Evolutionary conservation across 1,284 basidiomycete species (phyloP).

Genomic region (Sporisorium graminicola): DNA sequence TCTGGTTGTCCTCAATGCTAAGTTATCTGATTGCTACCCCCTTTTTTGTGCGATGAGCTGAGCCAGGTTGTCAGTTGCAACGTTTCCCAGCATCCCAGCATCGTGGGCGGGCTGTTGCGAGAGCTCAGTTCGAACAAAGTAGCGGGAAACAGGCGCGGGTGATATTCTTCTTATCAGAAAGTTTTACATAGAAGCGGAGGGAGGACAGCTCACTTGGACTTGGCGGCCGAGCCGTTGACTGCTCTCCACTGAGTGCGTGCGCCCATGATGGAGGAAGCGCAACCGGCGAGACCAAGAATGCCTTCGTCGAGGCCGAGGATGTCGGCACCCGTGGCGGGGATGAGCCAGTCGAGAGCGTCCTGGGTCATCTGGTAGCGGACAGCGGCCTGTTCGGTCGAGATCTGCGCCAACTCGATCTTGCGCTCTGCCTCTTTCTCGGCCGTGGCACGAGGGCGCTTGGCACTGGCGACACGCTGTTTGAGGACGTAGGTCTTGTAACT

Average conservation of each 20-base stretch:
- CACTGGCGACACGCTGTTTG: slow-evolving; percentile 54
- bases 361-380: slow-evolving; percentile 83
- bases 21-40: not conserved
- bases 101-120: too few species aligned
- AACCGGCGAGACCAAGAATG: slow-evolving; percentile 66
- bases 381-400: slow-evolving; percentile 77
- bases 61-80: too few species aligned
- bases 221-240: slow-evolving; percentile 64
- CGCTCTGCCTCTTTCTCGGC: slow-evolving; percentile 78
- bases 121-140: too few species aligned
- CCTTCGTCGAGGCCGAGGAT: slow-evolving; percentile 88
- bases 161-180: too few species aligned
- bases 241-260: slow-evolving; percentile 67
- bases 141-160: too few species aligned
- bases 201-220: slow-evolving; percentile 37
- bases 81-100: too few species aligned
- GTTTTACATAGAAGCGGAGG: not conserved
- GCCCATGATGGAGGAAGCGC: slow-evolving; percentile 64
- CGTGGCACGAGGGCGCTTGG: slow-evolving; percentile 71
- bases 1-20: not conserved
- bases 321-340: slow-evolving; percentile 87
- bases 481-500: slow-evolving; percentile 68
- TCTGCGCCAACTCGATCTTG: slow-evolving; percentile 75
- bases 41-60: not conserved
- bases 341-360: slow-evolving; percentile 85